Percentiles rank a stretch among this genome's conserved stretches.
These are phyloP conservation scores for Melanopsichium pennsylvanicum DNA, from an alignment of 1,284 basidiomycete genomes.

Conservation along the genomic window DNA sequence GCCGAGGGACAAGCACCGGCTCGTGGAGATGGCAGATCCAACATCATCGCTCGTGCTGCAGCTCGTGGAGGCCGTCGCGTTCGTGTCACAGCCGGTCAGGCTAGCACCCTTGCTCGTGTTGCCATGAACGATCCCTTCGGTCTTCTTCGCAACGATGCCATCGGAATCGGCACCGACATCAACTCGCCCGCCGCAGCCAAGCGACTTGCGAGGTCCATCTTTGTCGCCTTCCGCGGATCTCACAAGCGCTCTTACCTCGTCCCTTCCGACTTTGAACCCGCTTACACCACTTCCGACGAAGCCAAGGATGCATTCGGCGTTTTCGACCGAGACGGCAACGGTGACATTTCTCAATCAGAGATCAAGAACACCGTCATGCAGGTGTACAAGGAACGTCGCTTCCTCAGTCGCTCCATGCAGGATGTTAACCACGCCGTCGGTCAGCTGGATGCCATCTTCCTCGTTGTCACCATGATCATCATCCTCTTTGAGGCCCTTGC, in stretches of 20 bases:
- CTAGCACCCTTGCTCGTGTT: slow-evolving; percentile 50
- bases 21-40: slow-evolving; percentile 36
- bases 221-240: slow-evolving; percentile 71
- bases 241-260: slow-evolving; percentile 72
- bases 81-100: slow-evolving; percentile 31
- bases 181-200: slow-evolving; percentile 62
- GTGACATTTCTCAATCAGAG: slow-evolving; percentile 79
- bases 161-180: slow-evolving; percentile 59
- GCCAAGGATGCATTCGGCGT: slow-evolving; percentile 77
- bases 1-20: slow-evolving; percentile 39
- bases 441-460: slow-evolving; percentile 56
- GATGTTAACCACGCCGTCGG: slow-evolving; percentile 62
- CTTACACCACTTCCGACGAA: slow-evolving; percentile 72
- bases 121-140: slow-evolving; percentile 53
- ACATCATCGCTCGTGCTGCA: slow-evolving; percentile 33
- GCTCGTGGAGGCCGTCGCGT: slow-evolving; percentile 25
- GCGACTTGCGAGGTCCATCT: slow-evolving; percentile 77
- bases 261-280: slow-evolving; percentile 76
- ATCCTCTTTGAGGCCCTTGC: slow-evolving; percentile 60
- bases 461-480: slow-evolving; percentile 49
- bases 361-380: slow-evolving; percentile 75
- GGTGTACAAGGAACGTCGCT: slow-evolving; percentile 62
- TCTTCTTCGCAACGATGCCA: slow-evolving; percentile 44
- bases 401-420: slow-evolving; percentile 58
- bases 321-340: slow-evolving; percentile 76